phyloP scores from a whole-genome alignment of 1,284 basidiomycete species.

The Pseudozyma tsukubaensis region DNA sequence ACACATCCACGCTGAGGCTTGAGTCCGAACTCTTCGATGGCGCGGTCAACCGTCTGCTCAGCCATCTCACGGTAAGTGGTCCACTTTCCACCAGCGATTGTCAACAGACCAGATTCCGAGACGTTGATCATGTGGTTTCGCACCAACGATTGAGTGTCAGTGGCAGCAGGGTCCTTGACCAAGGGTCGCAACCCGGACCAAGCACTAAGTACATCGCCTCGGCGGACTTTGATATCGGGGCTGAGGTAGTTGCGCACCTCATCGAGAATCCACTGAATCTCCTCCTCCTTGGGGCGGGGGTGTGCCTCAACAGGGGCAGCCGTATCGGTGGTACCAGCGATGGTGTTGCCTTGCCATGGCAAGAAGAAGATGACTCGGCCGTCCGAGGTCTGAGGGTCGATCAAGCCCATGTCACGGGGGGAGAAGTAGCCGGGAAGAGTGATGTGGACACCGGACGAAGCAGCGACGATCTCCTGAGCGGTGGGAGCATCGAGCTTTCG shows the following conservation, averaged over 20 bases:
- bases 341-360: slow-evolving; percentile 97
- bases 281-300: slow-evolving; percentile 88
- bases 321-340: slow-evolving; percentile 95
- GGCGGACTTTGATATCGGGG: slow-evolving; percentile 90
- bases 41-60: slow-evolving; percentile 90
- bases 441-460: slow-evolving; percentile 93
- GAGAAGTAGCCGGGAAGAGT: slow-evolving; percentile 97
- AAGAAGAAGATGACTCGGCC: slow-evolving; percentile 99
- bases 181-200: slow-evolving; percentile 93
- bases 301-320: slow-evolving; percentile 82
- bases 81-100: slow-evolving; percentile 98
- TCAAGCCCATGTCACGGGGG: slow-evolving; percentile 91
- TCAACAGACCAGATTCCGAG: slow-evolving; percentile 82
- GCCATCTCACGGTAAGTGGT: slow-evolving; percentile 96
- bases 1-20: slow-evolving; percentile 75
- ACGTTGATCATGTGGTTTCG: slow-evolving; percentile 95
- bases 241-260: slow-evolving; percentile 89
- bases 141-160: slow-evolving; percentile 87
- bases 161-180: slow-evolving; percentile 84
- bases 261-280: slow-evolving; percentile 95
- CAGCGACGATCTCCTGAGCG: slow-evolving; percentile 87
- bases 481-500: slow-evolving; percentile 86
- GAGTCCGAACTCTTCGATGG: slow-evolving; percentile 82
- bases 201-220: slow-evolving; percentile 95
- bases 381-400: slow-evolving; percentile 94